A percentile compares a stretch with the other conserved stretches of the same genome.
Conservation (phyloP, 805 yeast genomes). For the Vanderwaltozyma tropicalis region DNA sequence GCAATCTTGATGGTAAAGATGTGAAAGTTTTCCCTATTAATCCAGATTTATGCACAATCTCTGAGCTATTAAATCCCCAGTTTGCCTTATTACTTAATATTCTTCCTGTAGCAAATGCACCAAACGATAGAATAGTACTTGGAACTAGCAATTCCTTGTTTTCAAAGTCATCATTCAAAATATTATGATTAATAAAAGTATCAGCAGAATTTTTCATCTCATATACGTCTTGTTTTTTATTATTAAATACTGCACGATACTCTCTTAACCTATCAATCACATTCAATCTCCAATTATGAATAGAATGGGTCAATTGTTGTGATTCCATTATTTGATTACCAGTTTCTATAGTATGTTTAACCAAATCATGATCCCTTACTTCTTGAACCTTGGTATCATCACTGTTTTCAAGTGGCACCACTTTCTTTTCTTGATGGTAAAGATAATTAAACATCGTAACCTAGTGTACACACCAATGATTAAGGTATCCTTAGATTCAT, state of each 20-base stretch:
- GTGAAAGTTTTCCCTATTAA: background rate
- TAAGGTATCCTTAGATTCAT: no score
- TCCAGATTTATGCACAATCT: background rate
- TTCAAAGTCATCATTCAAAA: constrained; percentile 19
- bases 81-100: constrained; percentile 19
- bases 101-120: constrained; percentile 22
- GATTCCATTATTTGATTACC: constrained; percentile 12
- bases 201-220: background rate
- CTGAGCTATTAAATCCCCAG: constrained; percentile 7
- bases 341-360: background rate
- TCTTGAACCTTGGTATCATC: background rate
- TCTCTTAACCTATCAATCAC: constrained; percentile 6
- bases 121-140: constrained; percentile 17
- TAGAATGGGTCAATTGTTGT: constrained; percentile 5
- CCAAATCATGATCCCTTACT: background rate
- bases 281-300: constrained; percentile 8
- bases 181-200: constrained; percentile 9
- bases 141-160: constrained; percentile 18
- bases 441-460: no score
- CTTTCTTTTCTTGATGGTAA: no score
- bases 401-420: no score
- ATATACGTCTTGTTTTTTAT: constrained; percentile 3
- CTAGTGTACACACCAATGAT: no score
- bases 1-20: background rate
- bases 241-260: constrained; percentile 3